These are phyloP conservation scores for Fusarium robinianum DNA, from an alignment of 2,329 filamentous ascomycete species.

Conservation along the genomic window DNA sequence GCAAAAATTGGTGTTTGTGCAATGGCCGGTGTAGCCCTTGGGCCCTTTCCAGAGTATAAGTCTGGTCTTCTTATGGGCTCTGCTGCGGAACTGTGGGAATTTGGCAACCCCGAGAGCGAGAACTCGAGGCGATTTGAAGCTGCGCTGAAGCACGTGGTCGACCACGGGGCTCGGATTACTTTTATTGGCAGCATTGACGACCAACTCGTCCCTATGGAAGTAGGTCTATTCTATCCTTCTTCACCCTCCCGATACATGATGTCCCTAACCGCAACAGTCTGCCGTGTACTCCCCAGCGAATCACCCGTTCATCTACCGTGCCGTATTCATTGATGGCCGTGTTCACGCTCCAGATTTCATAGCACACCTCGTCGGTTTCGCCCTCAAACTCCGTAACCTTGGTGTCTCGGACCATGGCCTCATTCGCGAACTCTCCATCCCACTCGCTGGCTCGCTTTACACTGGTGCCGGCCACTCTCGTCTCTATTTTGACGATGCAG, in stretches of 20 bases:
- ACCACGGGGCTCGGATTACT: constrained; percentile 79
- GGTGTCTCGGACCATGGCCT: constrained; percentile 92
- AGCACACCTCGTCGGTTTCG: constrained; percentile 88
- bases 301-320: constrained; percentile 92
- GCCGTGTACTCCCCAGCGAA: constrained; percentile 83
- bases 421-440: constrained; percentile 84
- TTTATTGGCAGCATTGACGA: constrained; percentile 96
- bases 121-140: constrained; percentile 82
- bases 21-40: constrained; percentile 89
- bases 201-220: constrained; percentile 91
- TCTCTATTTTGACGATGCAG: constrained; percentile 84
- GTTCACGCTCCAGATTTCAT: constrained; percentile 94
- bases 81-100: constrained; percentile 94
- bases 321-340: constrained; percentile 93
- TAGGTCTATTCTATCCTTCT: constrained; percentile 44
- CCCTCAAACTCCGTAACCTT: constrained; percentile 89
- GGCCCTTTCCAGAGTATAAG: constrained; percentile 90
- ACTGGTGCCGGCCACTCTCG: constrained; percentile 91
- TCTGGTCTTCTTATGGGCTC: constrained; percentile 87
- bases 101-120: constrained; percentile 77
- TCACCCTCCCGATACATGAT: not conserved
- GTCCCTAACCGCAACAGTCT: constrained; percentile 57
- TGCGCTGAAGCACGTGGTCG: constrained; percentile 73
- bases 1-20: constrained; percentile 84
- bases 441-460: constrained; percentile 89